phyloP scores from a whole-genome alignment of 106 monocot species.

The Xerophyta viscosa region DNA sequence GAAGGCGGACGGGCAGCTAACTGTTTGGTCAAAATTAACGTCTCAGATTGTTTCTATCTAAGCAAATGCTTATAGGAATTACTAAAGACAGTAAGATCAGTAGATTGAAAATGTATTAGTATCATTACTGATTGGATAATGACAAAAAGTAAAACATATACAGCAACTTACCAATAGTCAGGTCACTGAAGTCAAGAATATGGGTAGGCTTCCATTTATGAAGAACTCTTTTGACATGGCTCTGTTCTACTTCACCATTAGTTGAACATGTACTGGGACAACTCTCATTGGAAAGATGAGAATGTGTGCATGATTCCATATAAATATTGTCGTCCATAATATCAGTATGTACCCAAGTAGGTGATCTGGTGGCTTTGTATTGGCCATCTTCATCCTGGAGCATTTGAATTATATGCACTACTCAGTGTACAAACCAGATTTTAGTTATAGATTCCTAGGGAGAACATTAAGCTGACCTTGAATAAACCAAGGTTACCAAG shows the following conservation, averaged over 20 bases:
- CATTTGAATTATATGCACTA: slow-evolving; percentile 1
- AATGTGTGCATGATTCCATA: slow-evolving; percentile 31
- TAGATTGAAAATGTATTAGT: neutral
- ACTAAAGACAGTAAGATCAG: neutral
- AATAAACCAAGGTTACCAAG: slow-evolving; percentile 39
- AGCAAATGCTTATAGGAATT: too few relatives aligned
- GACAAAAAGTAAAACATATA: too few relatives aligned
- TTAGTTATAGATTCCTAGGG: too few relatives aligned
- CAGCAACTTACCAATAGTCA: slow-evolving; percentile 70
- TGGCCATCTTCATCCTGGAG: slow-evolving; percentile 39
- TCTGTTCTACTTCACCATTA: slow-evolving; percentile 16
- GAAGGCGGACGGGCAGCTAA: too few relatives aligned
- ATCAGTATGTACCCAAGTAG: slow-evolving; percentile 92
- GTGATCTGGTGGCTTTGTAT: slow-evolving; percentile 17
- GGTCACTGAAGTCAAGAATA: slow-evolving; percentile 79
- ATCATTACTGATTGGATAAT: too few relatives aligned
- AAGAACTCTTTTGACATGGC: slow-evolving; percentile 12
- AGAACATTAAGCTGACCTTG: too few relatives aligned
- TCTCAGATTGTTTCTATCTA: too few relatives aligned
- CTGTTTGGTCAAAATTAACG: too few relatives aligned
- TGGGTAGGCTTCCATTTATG: slow-evolving; percentile 48
- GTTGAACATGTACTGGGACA: slow-evolving; percentile 9
- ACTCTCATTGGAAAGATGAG: slow-evolving; percentile 8
- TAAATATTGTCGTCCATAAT: slow-evolving; percentile 96
- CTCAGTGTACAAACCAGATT: too few relatives aligned